These are phyloP conservation scores for Solanum pennellii DNA, from an alignment of 257 asterid genomes.

Conservation along the genomic window DNA sequence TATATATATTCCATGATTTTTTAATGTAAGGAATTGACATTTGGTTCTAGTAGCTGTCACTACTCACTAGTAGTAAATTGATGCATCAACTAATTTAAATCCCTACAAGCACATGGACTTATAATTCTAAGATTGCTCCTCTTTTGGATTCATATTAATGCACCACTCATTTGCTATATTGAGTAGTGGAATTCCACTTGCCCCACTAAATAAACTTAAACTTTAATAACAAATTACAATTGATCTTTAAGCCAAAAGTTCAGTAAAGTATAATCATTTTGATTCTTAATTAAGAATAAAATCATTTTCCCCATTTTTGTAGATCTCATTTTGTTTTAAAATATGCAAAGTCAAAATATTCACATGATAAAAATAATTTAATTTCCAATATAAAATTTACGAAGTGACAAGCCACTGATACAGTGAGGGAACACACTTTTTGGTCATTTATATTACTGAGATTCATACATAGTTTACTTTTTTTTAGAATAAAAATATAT, in stretches of 20 bases:
- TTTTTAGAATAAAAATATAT: not conserved
- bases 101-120: not conserved
- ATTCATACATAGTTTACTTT: not conserved
- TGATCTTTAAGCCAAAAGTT: not conserved
- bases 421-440: not conserved
- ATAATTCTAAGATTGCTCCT: not conserved
- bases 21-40: not conserved
- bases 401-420: not conserved
- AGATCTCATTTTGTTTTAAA: not conserved
- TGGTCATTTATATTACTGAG: not conserved
- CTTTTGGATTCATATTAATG: not conserved
- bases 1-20: not conserved
- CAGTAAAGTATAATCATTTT: not conserved
- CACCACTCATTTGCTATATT: not conserved
- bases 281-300: not conserved
- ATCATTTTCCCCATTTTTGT: not conserved
- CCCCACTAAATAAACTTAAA: not conserved
- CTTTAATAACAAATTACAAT: not conserved
- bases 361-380: not conserved
- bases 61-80: not conserved
- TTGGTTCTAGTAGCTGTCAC: not conserved
- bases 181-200: not conserved
- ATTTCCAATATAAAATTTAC: not conserved
- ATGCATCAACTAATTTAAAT: not conserved
- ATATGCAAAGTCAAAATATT: not conserved